Percentiles rank a stretch among this genome's conserved stretches.
These are phyloP conservation scores for Cercophora sp. DNA, from an alignment of 495 filamentous ascomycete species.

Conservation along the genomic window DNA sequence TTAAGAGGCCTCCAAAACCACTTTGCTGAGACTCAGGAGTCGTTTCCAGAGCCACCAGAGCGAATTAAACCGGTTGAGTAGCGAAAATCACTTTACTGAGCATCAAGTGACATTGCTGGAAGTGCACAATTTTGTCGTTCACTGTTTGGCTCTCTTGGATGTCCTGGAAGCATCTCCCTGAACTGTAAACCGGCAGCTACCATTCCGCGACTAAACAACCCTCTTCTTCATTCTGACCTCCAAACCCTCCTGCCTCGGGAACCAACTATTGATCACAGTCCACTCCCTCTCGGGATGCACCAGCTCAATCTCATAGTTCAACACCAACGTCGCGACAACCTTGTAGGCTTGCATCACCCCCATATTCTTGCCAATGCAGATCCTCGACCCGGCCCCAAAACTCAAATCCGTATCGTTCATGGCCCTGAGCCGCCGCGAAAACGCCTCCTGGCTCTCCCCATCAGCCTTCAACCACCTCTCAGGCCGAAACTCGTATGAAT, in stretches of 20 bases:
- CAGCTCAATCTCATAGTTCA: slow-evolving; percentile 32
- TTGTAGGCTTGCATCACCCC: slow-evolving; percentile 40
- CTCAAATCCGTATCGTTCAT: slow-evolving; percentile 32
- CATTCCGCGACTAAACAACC: no score
- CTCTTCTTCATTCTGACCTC: slow-evolving; percentile 14
- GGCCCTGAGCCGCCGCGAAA: slow-evolving; percentile 21
- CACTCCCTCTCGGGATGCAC: slow-evolving; percentile 32
- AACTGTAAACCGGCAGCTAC: no score
- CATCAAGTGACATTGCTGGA: no score
- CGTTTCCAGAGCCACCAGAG: no score
- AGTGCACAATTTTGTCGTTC: no score
- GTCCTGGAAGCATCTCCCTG: no score
- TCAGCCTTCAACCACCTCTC: slow-evolving; percentile 47
- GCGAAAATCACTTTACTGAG: no score
- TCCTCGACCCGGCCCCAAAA: slow-evolving; percentile 38
- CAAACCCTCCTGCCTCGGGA: slow-evolving; percentile 33
- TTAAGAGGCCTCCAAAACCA: no score
- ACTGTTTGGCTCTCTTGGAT: no score
- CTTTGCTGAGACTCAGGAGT: no score
- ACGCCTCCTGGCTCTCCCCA: slow-evolving; percentile 23
- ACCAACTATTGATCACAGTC: slow-evolving; percentile 34
- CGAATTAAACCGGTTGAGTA: no score
- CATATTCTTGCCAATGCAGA: slow-evolving; percentile 42
- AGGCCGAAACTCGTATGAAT: slow-evolving; percentile 46
- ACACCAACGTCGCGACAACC: slow-evolving; percentile 33